These are phyloP conservation scores for Cadophora luteo-olivacea DNA, from an alignment of 2,329 filamentous ascomycete species.

Conservation along the genomic window DNA sequence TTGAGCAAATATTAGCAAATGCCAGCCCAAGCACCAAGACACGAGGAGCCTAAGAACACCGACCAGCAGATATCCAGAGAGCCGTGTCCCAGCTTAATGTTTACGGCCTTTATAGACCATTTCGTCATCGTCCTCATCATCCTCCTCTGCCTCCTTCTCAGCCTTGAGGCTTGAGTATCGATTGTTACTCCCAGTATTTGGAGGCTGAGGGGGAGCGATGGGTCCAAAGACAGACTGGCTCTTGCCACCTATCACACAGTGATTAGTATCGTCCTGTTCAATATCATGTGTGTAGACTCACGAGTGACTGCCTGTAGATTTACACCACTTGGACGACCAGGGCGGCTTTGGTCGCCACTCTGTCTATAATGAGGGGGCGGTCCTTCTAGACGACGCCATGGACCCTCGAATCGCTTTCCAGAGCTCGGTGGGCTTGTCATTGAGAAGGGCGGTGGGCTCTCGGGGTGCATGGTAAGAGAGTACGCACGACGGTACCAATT, in stretches of 20 bases:
- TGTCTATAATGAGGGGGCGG: background rate
- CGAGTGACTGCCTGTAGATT: background rate
- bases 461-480: slow-evolving; percentile 8
- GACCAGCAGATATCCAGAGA: background rate
- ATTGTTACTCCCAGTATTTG: background rate
- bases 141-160: slow-evolving; percentile 11
- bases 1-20: background rate
- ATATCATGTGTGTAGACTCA: background rate
- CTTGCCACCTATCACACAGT: background rate
- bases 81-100: background rate
- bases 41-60: background rate
- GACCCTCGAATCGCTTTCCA: slow-evolving; percentile 9
- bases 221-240: slow-evolving; percentile 9
- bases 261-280: background rate
- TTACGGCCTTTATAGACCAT: slow-evolving; percentile 7
- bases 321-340: background rate
- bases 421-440: background rate
- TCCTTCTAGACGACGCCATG: slow-evolving; percentile 27
- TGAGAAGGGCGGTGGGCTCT: background rate
- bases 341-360: background rate
- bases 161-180: background rate
- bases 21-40: background rate
- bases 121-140: slow-evolving; percentile 17
- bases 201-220: slow-evolving; percentile 18
- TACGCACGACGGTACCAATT: slow-evolving; percentile 53